Evolutionary conservation across 768 basidiomycete genomes (phyloP).

Genomic region (Roridomyces roridus): DNA sequence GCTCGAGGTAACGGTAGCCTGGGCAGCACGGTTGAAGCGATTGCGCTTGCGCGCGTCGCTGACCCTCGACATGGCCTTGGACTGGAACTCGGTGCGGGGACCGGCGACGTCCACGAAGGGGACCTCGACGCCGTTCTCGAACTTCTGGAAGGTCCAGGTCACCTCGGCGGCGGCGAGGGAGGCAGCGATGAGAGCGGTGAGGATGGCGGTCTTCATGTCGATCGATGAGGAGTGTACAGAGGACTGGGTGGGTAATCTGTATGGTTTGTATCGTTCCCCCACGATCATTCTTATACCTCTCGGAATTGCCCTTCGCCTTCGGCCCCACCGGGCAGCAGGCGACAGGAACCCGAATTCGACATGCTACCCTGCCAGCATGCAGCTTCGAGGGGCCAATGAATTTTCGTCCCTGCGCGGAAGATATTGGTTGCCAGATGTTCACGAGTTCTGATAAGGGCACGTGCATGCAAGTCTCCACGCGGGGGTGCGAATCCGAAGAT

Average conservation of each 20-base stretch:
- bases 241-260: neutral
- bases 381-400: too few species aligned
- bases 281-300: too few species aligned
- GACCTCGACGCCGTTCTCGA: slow-evolving; percentile 15
- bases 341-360: too few species aligned
- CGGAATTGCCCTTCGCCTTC: too few species aligned
- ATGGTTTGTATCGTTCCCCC: too few species aligned
- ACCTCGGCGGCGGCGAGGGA: slow-evolving; percentile 17
- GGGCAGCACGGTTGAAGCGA: slow-evolving; percentile 9
- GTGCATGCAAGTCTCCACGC: too few species aligned
- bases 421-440: too few species aligned
- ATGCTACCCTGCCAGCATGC: too few species aligned
- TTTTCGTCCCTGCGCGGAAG: too few species aligned
- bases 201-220: slow-evolving; percentile 14
- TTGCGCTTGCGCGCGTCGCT: slow-evolving; percentile 19
- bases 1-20: slow-evolving; percentile 13
- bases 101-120: slow-evolving; percentile 1
- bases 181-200: slow-evolving; percentile 14
- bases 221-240: neutral
- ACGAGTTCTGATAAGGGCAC: too few species aligned
- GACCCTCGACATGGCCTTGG: slow-evolving; percentile 12
- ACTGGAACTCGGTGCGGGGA: slow-evolving; percentile 15
- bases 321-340: too few species aligned
- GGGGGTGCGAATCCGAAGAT: too few species aligned
- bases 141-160: slow-evolving; percentile 19